A percentile compares a stretch with the other conserved stretches of the same genome.
Conservation (phyloP, 805 yeast species). For the Lipomyces sp. region DNA sequence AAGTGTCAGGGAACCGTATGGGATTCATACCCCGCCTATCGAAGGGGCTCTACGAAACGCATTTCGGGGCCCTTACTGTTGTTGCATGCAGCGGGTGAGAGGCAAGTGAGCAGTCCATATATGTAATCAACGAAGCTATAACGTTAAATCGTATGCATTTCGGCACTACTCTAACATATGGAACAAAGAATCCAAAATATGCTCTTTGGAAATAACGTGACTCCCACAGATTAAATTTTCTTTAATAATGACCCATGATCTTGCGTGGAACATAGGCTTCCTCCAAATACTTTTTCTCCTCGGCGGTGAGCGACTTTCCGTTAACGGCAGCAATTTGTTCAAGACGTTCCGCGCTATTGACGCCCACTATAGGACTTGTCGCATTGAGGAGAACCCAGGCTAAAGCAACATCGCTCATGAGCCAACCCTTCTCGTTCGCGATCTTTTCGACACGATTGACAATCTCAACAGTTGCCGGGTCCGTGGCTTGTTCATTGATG, state of each 20-base stretch:
- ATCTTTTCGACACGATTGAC: conserved; percentile 56
- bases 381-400: conserved; percentile 63
- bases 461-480: conserved; percentile 42
- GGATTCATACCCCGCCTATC: too few relatives aligned
- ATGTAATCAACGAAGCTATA: too few relatives aligned
- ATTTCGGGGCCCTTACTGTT: too few relatives aligned
- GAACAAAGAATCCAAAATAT: too few relatives aligned
- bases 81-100: too few relatives aligned
- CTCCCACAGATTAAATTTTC: neutral
- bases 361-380: conserved; percentile 59
- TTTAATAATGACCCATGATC: conserved; percentile 26
- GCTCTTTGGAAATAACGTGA: too few relatives aligned
- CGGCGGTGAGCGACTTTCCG: conserved; percentile 49
- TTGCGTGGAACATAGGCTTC: conserved; percentile 42
- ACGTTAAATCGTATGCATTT: too few relatives aligned
- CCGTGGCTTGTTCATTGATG: conserved; percentile 28
- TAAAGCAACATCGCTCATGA: conserved; percentile 59
- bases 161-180: too few relatives aligned
- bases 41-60: too few relatives aligned
- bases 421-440: conserved; percentile 52
- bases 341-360: conserved; percentile 55
- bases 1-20: too few relatives aligned
- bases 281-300: conserved; percentile 44
- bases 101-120: too few relatives aligned
- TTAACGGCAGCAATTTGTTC: conserved; percentile 56